Percentiles rank a stretch among this genome's conserved stretches.
Conservation (phyloP, 192 early-diverging fungal genomes). For the Coemansia erecta region DNA sequence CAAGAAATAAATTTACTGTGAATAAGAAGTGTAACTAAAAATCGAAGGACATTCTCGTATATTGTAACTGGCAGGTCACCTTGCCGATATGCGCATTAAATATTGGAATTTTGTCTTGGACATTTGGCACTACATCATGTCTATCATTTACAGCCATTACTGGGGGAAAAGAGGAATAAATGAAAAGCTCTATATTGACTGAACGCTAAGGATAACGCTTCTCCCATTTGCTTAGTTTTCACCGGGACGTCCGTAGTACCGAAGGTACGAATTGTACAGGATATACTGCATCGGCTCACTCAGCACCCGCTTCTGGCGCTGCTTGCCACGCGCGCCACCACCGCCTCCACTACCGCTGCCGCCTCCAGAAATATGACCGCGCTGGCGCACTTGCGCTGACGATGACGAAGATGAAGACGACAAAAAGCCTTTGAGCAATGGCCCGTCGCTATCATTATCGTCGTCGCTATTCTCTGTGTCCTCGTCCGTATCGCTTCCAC, state of each 20-base stretch:
- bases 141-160: neutral
- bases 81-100: no score
- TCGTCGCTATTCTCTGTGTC: constrained; percentile 6
- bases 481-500: constrained; percentile 1
- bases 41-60: no score
- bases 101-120: no score
- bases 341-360: neutral
- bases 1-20: neutral
- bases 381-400: neutral
- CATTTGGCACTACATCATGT: no score
- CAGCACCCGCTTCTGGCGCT: constrained; percentile 34
- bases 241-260: constrained; percentile 46
- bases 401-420: constrained; percentile 8
- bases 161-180: constrained; percentile 2
- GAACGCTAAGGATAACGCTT: neutral
- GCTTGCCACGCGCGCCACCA: constrained; percentile 11
- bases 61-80: no score
- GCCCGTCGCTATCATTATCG: neutral
- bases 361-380: neutral
- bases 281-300: constrained; percentile 54
- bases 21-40: no score
- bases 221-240: constrained; percentile 5
- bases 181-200: constrained; percentile 1
- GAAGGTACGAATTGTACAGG: constrained; percentile 47
- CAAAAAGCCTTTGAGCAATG: neutral